Conservation (phyloP, 2,329 filamentous ascomycete species). For the Epichloe aotearoae region DNA sequence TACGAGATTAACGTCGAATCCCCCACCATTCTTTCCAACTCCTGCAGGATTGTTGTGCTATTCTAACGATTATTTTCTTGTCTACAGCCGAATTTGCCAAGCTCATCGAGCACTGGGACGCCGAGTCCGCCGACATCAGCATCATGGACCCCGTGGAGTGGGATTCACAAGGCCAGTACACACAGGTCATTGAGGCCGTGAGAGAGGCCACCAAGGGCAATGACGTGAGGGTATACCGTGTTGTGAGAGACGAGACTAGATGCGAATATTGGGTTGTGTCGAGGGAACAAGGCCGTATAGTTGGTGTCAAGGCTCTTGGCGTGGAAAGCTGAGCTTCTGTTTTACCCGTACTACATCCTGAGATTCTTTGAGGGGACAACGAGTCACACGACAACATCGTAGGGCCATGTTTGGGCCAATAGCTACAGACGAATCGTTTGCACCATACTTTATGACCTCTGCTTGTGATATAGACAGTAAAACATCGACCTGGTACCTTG, state of each 20-base stretch:
- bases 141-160: constrained; percentile 59
- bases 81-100: constrained; percentile 54
- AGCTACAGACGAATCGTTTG: too few species aligned
- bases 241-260: constrained; percentile 48
- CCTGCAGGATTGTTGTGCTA: background rate
- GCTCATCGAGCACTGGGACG: constrained; percentile 46
- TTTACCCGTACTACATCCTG: too few species aligned
- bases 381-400: too few species aligned
- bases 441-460: too few species aligned
- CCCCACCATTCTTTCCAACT: background rate
- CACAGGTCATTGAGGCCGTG: constrained; percentile 54
- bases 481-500: too few species aligned
- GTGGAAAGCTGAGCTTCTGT: constrained; percentile 40
- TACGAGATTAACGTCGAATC: constrained; percentile 22
- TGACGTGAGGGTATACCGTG: constrained; percentile 63
- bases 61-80: background rate
- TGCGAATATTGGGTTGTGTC: constrained; percentile 71
- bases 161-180: constrained; percentile 60
- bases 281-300: constrained; percentile 47
- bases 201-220: constrained; percentile 47
- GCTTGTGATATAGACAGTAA: too few species aligned
- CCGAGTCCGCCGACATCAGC: constrained; percentile 42
- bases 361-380: too few species aligned
- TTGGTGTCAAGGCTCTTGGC: constrained; percentile 67
- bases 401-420: too few species aligned